Conservation (phyloP, 2,329 filamentous ascomycete species). For the Hymenoscyphus repandus region DNA sequence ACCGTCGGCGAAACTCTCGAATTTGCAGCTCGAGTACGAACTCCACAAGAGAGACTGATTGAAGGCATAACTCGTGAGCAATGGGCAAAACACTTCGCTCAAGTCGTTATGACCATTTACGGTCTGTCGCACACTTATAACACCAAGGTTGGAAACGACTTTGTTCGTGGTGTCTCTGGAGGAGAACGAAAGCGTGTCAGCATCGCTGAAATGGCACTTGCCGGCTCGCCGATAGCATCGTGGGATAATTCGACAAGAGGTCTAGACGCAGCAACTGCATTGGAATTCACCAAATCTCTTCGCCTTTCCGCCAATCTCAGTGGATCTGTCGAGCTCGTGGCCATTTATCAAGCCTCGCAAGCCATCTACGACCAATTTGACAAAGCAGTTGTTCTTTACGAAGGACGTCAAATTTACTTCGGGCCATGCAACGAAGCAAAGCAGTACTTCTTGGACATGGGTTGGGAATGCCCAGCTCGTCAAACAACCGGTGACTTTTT, state of each 20-base stretch:
- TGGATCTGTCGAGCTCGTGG: slow-evolving; percentile 57
- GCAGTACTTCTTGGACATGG: slow-evolving; percentile 64
- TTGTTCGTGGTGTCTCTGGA: slow-evolving; percentile 63
- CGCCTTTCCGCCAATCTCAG: slow-evolving; percentile 60
- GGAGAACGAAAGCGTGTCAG: slow-evolving; percentile 75
- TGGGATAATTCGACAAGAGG: slow-evolving; percentile 51
- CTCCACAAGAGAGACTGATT: slow-evolving; percentile 52
- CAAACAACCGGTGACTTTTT: slow-evolving; percentile 59
- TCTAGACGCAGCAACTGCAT: slow-evolving; percentile 67
- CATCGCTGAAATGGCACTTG: slow-evolving; percentile 68
- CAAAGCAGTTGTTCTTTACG: slow-evolving; percentile 62
- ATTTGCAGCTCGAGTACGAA: slow-evolving; percentile 65
- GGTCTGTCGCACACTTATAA: slow-evolving; percentile 67
- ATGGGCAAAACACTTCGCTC: slow-evolving; percentile 36
- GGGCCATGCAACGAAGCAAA: slow-evolving; percentile 60
- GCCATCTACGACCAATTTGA: slow-evolving; percentile 66
- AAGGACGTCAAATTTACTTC: slow-evolving; percentile 70
- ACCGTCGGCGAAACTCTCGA: slow-evolving; percentile 69
- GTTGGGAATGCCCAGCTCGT: slow-evolving; percentile 64
- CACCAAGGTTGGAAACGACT: slow-evolving; percentile 72
- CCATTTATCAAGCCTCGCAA: slow-evolving; percentile 70
- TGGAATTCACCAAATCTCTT: slow-evolving; percentile 67
- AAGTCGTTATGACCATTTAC: slow-evolving; percentile 67
- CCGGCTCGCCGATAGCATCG: slow-evolving; percentile 41
- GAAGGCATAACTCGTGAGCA: slow-evolving; percentile 54